Evolutionary conservation across 2,329 filamentous ascomycete species (phyloP), one percentile per base, ranked within the genome.

Genomic region (Tolypocladium paradoxum): DNA sequence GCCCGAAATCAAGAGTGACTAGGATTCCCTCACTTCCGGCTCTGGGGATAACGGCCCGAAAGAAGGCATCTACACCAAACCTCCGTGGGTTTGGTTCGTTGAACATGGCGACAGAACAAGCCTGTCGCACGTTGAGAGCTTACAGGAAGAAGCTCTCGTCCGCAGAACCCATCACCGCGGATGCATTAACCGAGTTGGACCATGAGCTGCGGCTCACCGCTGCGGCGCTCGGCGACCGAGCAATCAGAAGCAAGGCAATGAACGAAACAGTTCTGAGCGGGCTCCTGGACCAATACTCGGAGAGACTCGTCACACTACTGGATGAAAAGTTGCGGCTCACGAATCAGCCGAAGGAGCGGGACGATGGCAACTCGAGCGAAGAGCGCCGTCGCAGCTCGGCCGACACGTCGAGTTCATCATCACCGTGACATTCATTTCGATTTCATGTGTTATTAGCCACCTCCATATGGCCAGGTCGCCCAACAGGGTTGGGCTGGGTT

Each of bases 211-310:
- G 82, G 20, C 71, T 85, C 34, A 85, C 83, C 3, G 76, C 77
- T 4, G 76, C 82, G 11, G 82, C 82, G 7, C 68, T 87, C 33
- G 78, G 78, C 3, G 79, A 82, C 52, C 71, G 79, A 35, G 76
- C 75, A 6, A 78, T 76, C 54, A 70, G 79, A 57, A 79, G 73
- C 65, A 72, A 76, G 64, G 70, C 73, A 1, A 73, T 83, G 65
- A 80, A 76, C 57, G 82, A 84, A 61, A 77, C 75, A 20, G 72
- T 80, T 49, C 69, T 87, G 35, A 79, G 76, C 40, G 84, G 83
- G 49, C 69, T 90, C 46, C 71, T 91, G 8, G 87, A 90, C 59
- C 82, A 88, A 68, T 90, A 90, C 62, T 88, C 85, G 2, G 85
- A 89, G 62, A 77, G 83, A 55, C 71, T 91, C 48, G 81, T 89